Evolutionary conservation across 1,284 basidiomycete genomes (phyloP).

Genomic region (Austroboletus novae-zelandiae): DNA sequence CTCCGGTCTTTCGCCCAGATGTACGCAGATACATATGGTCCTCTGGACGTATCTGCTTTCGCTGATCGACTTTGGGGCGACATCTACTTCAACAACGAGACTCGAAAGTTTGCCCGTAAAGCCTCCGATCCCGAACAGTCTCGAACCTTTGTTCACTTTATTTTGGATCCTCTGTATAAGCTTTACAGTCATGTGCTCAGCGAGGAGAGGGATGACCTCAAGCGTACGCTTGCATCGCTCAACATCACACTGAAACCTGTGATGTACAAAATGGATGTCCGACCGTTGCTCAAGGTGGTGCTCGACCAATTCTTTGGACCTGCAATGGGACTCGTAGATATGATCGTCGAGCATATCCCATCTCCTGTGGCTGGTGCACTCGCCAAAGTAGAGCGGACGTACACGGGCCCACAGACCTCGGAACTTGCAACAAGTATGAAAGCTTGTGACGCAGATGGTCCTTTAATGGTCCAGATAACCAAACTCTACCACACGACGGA

Average conservation of each 20-base stretch:
- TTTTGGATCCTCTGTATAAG: slow-evolving; percentile 97
- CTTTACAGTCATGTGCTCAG: slow-evolving; percentile 94
- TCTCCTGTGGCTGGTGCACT: slow-evolving; percentile 73
- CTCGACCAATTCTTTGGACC: slow-evolving; percentile 96
- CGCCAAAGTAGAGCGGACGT: slow-evolving; percentile 80
- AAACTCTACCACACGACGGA: slow-evolving; percentile 97
- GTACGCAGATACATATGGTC: slow-evolving; percentile 92
- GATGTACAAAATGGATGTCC: slow-evolving; percentile 97
- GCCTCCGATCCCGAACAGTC: slow-evolving; percentile 78
- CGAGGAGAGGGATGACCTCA: slow-evolving; percentile 84
- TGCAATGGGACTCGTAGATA: slow-evolving; percentile 85
- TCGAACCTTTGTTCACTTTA: slow-evolving; percentile 94
- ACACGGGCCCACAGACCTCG: slow-evolving; percentile 82
- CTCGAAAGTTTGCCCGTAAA: slow-evolving; percentile 88
- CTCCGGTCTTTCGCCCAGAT: slow-evolving; percentile 92
- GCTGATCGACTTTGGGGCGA: slow-evolving; percentile 97
- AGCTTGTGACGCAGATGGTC: slow-evolving; percentile 80
- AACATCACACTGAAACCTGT: slow-evolving; percentile 89
- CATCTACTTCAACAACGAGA: slow-evolving; percentile 87
- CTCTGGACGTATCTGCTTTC: slow-evolving; percentile 64
- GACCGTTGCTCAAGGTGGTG: slow-evolving; percentile 91
- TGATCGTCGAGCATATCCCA: slow-evolving; percentile 89
- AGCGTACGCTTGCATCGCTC: slow-evolving; percentile 76
- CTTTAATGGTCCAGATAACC: slow-evolving; percentile 88
- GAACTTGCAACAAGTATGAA: slow-evolving; percentile 79